Base-by-base conservation (phyloP, 805 yeast species). In the Myxozyma sirexii region DNA sequence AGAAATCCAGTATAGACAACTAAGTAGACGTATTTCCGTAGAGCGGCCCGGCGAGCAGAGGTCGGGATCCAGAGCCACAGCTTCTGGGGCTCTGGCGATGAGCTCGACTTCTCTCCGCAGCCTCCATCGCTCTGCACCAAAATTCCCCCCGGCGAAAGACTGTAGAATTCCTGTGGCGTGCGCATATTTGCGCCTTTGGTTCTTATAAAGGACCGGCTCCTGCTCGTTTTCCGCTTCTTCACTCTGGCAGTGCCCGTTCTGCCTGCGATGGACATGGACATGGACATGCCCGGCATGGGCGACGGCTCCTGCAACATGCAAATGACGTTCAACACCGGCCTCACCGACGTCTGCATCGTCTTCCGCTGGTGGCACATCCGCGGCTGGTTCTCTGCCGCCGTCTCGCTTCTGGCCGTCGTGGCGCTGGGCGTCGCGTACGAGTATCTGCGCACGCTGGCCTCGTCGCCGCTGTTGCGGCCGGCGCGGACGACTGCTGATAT, bases 321-420 rank as follows among this genome's bases (percentile, higher is more conserved):
- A 41, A 88, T 88, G 93, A 67, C 86, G 8, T 86, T 89, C 71
- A 87, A 90, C 8, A 88, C 93, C 91, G 84, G 84, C 63, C 85
- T 87, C 75, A 75, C 80, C 53, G 81, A 88, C 70, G 78, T 88
- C 4, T 89, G 96, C 70, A 82, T 89, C 6, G 80, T 89, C 10
- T 87, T 86, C 71, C 73, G 76, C 59, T 86, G 92, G 88, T 89
- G 96, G 96, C 92, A 86, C 65, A 81, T 89, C 57, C 76, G 76
- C 48, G 80, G 85, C 0, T 67, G 73, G 7, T 43, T 71, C 1
- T 84, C 83, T 3, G 79, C 89, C 50, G 6, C 85, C 1, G 57
- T 82, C 6, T 79, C 90, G 1, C 69, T 87, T 38, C 10, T 81
- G 0, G 78, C 80, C 0, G 77, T 88, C 26, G 77, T 77, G 0